These are phyloP conservation scores for Cladophialophora carrionii DNA, from an alignment of 2,329 filamentous ascomycete species.

Conservation along the genomic window DNA sequence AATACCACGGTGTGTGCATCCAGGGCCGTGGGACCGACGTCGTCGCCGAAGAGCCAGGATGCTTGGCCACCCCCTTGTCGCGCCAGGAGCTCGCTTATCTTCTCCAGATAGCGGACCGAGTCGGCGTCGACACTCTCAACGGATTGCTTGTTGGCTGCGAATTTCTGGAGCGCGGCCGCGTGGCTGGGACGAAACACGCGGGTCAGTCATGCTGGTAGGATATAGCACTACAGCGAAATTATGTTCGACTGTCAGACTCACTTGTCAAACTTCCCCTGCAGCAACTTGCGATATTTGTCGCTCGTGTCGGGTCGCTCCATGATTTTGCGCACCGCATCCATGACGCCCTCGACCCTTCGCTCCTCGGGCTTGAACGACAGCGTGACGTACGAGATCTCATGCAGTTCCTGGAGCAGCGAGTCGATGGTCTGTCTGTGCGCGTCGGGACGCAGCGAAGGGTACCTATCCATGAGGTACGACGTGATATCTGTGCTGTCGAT, in stretches of 20 bases:
- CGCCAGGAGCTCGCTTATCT: slow-evolving; percentile 7
- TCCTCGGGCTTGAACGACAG: slow-evolving; percentile 25
- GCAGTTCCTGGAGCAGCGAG: slow-evolving; percentile 18
- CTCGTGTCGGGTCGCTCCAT: slow-evolving; percentile 7
- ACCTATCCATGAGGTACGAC: slow-evolving; percentile 13
- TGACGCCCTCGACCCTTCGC: slow-evolving; percentile 18
- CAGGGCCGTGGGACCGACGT: slow-evolving; percentile 22
- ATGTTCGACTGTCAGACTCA: background rate
- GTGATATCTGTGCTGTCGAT: slow-evolving; percentile 26
- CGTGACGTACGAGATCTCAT: slow-evolving; percentile 21
- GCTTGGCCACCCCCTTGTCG: background rate
- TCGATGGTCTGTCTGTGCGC: slow-evolving; percentile 15
- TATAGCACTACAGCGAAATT: background rate
- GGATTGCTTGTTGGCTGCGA: background rate
- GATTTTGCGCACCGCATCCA: slow-evolving; percentile 11
- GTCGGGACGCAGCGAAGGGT: slow-evolving; percentile 12
- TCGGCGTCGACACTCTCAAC: slow-evolving; percentile 12
- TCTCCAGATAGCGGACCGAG: slow-evolving; percentile 10
- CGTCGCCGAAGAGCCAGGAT: slow-evolving; percentile 21
- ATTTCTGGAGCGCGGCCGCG: background rate
- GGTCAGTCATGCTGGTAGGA: background rate
- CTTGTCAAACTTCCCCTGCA: slow-evolving; percentile 14
- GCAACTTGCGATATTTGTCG: slow-evolving; percentile 8
- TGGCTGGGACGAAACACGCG: background rate
- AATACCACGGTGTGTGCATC: slow-evolving; percentile 25